Evolutionary conservation across 305 asterid species (phyloP), one percentile per base, ranked within the genome.

Genomic region (Galium porrigens): DNA sequence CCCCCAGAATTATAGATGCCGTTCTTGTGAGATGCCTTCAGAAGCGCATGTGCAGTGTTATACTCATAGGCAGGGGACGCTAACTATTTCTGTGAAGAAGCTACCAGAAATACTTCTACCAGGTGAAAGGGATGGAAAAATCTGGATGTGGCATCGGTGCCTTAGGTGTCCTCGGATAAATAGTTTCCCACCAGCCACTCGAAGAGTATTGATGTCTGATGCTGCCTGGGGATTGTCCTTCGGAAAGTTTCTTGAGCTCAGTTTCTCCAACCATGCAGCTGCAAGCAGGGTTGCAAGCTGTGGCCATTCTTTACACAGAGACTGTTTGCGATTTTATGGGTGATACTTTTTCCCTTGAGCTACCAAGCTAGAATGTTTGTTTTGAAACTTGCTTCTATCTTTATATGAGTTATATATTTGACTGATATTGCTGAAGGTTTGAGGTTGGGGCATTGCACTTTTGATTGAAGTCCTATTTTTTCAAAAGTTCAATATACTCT

Each of bases 111-210:
- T 83, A 62, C 72, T 84, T 59, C 79, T 92, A 63, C 90, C 88
- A 5, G 97, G 99, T 44, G 94, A 83, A 73, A 80, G 72, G 62
- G 97, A 84, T 49, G 95, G 97, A 69, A 92, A 84, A 78, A 92
- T 92, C 70, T 92, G 97, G 99, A 92, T 92, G 99, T 92, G 99
- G 99, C 99, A 89, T 74, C 85, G 99, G 76, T 92, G 99, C 85
- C 77, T 92, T 75, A 83, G 76, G 72, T 92, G 99, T 77, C 99
- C 99, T 22, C 82, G 95, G 65, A 71, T 76, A 64, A 80, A 83
- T 70, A 95, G 97, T 42, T 85, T 85, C 71, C 97, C 99, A 29
- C 97, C 97, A 30, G 95, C 99, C 52, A 92, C 96, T 66, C 84
- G 86, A 76, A 82, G 99, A 74, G 76, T 92, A 66, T 83, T 87